Conservation (phyloP, 345 rosid genomes). For the Lepidium africanum region DNA sequence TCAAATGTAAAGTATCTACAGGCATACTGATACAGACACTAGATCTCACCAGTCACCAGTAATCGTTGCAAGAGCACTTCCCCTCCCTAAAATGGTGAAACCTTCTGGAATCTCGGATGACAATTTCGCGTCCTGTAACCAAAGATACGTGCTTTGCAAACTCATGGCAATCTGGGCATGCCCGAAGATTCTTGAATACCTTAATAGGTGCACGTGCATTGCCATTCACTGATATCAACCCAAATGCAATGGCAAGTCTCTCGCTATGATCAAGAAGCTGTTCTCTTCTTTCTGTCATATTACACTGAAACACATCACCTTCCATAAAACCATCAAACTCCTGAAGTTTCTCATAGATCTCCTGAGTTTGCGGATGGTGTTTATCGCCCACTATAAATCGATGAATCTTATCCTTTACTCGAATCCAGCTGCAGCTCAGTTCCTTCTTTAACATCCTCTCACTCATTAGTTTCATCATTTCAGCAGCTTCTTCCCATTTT, state of each 20-base stretch:
- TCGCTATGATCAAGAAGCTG: constrained; percentile 67
- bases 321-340: constrained; percentile 34
- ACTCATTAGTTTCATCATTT: constrained; percentile 52
- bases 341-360: constrained; percentile 49
- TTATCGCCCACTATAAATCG: constrained; percentile 67
- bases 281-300: constrained; percentile 45
- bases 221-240: constrained; percentile 43
- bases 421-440: constrained; percentile 73
- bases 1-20: neutral
- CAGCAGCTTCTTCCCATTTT: constrained; percentile 66
- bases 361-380: constrained; percentile 53
- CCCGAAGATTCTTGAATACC: constrained; percentile 71
- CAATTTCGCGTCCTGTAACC: constrained; percentile 42
- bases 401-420: constrained; percentile 50
- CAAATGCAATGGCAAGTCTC: constrained; percentile 69
- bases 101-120: constrained; percentile 55
- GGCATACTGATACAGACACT: neutral
- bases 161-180: constrained; percentile 66
- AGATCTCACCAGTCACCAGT: constrained; percentile 41
- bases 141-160: constrained; percentile 58
- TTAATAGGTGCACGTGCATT: constrained; percentile 37
- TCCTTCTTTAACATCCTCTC: constrained; percentile 56
- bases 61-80: constrained; percentile 69
- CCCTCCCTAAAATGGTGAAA: constrained; percentile 67
- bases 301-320: constrained; percentile 30